phyloP scores from a whole-genome alignment of 768 basidiomycete species.

The Phanerodontia chrysosporium region DNA sequence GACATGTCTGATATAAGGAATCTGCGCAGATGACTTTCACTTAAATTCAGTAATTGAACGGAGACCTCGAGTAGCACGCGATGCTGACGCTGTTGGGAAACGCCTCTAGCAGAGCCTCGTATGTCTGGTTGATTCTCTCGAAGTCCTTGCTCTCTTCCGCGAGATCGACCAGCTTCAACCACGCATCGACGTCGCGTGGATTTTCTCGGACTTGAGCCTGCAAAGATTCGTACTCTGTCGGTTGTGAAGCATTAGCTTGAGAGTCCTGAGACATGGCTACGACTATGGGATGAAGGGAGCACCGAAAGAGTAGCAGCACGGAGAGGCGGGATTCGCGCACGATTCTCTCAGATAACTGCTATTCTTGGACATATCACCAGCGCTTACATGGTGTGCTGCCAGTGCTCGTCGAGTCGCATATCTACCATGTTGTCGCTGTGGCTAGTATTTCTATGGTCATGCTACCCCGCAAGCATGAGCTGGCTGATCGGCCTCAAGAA shows the following conservation, averaged over 20 bases:
- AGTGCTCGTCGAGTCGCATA: too few species aligned
- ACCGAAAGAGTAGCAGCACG: too few species aligned
- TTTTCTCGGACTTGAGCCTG: constrained; percentile 59
- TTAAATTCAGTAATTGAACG: constrained; percentile 13
- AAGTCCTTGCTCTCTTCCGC: constrained; percentile 77
- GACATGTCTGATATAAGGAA: constrained; percentile 79
- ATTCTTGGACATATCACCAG: too few species aligned
- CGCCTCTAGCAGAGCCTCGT: constrained; percentile 75
- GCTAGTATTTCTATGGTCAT: too few species aligned
- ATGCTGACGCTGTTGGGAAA: constrained; percentile 90
- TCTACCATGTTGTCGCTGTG: too few species aligned
- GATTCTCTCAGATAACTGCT: too few species aligned
- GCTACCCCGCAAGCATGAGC: too few species aligned
- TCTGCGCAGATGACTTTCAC: constrained; percentile 72
- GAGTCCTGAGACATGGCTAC: not conserved
- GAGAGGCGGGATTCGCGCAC: too few species aligned
- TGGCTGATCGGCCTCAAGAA: too few species aligned
- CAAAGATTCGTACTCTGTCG: constrained; percentile 65
- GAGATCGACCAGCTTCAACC: constrained; percentile 73
- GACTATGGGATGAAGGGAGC: too few species aligned
- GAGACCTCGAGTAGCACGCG: constrained; percentile 22
- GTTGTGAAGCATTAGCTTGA: constrained; percentile 23
- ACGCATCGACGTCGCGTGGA: constrained; percentile 71
- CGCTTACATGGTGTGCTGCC: too few species aligned
- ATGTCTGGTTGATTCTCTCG: constrained; percentile 74